Percentiles rank a stretch among this genome's conserved stretches.
These are phyloP conservation scores for Teratosphaeriaceae sp. DNA, from an alignment of 2,329 filamentous ascomycete genomes.

Conservation along the genomic window DNA sequence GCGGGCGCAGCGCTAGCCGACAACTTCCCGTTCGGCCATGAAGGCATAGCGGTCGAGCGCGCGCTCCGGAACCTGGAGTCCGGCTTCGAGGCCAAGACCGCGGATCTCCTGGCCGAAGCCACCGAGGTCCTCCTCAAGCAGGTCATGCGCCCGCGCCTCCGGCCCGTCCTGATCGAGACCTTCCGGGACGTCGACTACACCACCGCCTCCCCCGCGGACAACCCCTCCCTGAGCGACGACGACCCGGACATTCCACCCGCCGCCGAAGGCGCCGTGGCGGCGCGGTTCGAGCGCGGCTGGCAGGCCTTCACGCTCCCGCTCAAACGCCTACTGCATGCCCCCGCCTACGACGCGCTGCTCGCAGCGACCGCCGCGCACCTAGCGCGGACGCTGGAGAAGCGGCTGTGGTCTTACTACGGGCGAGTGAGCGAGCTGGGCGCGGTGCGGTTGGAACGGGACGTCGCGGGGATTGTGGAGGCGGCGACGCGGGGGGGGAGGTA, in stretches of 20 bases:
- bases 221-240: constrained; percentile 60
- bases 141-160: constrained; percentile 76
- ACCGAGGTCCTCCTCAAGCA: constrained; percentile 81
- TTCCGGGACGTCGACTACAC: constrained; percentile 91
- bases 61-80: constrained; percentile 62
- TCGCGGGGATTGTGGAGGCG: constrained; percentile 64
- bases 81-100: constrained; percentile 69
- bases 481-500: constrained; percentile 67
- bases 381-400: constrained; percentile 74
- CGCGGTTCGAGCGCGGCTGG: constrained; percentile 81
- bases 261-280: constrained; percentile 58
- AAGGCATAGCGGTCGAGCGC: constrained; percentile 62
- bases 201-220: too few species aligned
- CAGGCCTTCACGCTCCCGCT: constrained; percentile 78
- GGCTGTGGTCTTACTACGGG: constrained; percentile 73
- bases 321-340: constrained; percentile 71
- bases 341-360: constrained; percentile 70
- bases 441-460: constrained; percentile 75
- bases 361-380: constrained; percentile 68
- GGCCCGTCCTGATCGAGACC: constrained; percentile 76
- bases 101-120: constrained; percentile 76
- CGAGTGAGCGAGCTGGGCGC: constrained; percentile 76
- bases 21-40: constrained; percentile 69
- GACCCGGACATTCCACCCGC: constrained; percentile 50
- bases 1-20: background rate